Evolutionary conservation across 345 rosid genomes (phyloP).

Genomic region (sweet orange (Citrus sinensis)): DNA sequence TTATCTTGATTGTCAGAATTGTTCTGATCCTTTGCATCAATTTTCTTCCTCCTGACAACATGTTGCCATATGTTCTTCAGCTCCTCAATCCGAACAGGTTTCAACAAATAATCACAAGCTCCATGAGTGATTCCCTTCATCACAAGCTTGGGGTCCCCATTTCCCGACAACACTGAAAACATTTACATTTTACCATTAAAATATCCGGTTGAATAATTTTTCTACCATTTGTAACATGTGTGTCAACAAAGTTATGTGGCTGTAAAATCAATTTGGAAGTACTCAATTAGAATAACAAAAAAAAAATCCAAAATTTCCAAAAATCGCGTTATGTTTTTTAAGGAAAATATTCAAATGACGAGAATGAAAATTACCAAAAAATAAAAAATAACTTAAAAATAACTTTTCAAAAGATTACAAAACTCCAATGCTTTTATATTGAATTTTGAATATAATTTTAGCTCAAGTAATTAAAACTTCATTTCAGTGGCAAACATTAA

Average conservation of each 20-base stretch:
- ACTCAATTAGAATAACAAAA: background rate
- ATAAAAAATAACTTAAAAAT: background rate
- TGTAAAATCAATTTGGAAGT: background rate
- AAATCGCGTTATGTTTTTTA: background rate
- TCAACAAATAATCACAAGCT: slow-evolving; percentile 87
- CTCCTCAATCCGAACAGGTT: slow-evolving; percentile 91
- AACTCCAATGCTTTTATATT: background rate
- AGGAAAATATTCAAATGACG: background rate
- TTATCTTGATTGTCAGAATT: slow-evolving; percentile 33
- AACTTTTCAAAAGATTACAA: background rate
- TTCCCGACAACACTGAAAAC: slow-evolving; percentile 76
- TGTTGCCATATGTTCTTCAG: slow-evolving; percentile 97
- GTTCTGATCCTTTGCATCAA: slow-evolving; percentile 34
- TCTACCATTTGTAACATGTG: background rate
- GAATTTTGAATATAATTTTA: background rate
- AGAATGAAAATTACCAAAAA: background rate
- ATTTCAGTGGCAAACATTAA: background rate
- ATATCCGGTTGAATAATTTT: background rate
- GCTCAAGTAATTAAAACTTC: background rate
- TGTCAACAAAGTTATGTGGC: background rate
- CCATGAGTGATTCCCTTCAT: slow-evolving; percentile 93
- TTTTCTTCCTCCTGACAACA: slow-evolving; percentile 64
- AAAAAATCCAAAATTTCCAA: background rate
- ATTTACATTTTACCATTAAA: background rate
- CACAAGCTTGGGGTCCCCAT: slow-evolving; percentile 78